phyloP scores from a whole-genome alignment of 116 monocot genomes.

The Phalaenopsis hybrid region DNA sequence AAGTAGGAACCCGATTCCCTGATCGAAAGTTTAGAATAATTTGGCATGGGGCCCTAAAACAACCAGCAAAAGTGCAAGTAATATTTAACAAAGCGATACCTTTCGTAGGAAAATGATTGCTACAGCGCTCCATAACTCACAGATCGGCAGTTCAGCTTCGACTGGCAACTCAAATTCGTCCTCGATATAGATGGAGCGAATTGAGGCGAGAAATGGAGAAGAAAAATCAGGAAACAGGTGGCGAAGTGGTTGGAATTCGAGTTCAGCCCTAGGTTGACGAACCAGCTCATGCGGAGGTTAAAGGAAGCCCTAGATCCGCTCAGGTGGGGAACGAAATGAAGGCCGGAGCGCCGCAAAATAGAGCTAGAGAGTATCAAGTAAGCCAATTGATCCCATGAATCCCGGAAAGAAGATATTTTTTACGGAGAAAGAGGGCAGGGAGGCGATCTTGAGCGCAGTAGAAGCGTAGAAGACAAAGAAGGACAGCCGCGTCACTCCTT shows the following conservation, averaged over 20 bases:
- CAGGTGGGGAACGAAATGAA: background rate
- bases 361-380: background rate
- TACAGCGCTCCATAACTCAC: conserved; percentile 14
- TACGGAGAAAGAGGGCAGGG: background rate
- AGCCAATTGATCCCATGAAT: background rate
- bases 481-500: background rate
- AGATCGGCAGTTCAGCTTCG: conserved; percentile 9
- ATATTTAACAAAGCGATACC: background rate
- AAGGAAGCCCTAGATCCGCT: conserved; percentile 18
- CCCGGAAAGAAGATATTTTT: background rate
- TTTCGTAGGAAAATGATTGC: background rate
- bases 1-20: background rate
- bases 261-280: conserved; percentile 49
- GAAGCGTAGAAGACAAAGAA: background rate
- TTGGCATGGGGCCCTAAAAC: background rate
- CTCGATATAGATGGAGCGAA: conserved; percentile 26
- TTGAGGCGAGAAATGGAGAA: conserved; percentile 68
- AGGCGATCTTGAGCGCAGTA: background rate
- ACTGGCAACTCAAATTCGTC: conserved; percentile 26
- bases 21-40: too few relatives aligned
- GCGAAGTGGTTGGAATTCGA: conserved; percentile 85
- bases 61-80: background rate
- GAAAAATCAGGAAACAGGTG: conserved; percentile 74
- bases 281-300: conserved; percentile 67
- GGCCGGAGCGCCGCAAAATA: background rate